phyloP scores from a whole-genome alignment of 345 rosid genomes.

The Streptanthus diversifolius region DNA sequence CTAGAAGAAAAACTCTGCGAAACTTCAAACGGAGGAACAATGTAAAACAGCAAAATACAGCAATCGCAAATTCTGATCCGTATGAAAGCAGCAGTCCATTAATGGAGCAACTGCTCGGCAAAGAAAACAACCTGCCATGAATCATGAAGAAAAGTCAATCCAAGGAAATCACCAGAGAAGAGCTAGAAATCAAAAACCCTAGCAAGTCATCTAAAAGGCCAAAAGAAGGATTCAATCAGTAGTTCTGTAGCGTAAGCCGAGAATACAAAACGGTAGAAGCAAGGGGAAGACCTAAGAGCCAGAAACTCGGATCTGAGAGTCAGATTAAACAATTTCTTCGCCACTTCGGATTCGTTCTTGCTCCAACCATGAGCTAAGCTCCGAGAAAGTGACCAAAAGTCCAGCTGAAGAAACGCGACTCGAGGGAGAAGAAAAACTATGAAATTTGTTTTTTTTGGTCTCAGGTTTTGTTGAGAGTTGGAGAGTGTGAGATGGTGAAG shows the following conservation, averaged over 20 bases:
- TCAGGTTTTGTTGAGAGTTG: constrained; percentile 31
- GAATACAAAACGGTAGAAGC: neutral
- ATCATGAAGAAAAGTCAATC: constrained; percentile 25
- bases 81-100: constrained; percentile 48
- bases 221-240: neutral
- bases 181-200: constrained; percentile 16
- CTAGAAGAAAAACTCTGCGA: constrained; percentile 17
- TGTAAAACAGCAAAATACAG: constrained; percentile 36
- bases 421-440: too few relatives aligned
- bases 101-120: constrained; percentile 44
- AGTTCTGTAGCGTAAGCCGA: neutral
- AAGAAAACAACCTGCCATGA: constrained; percentile 24
- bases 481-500: constrained; percentile 33
- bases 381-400: neutral
- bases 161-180: neutral
- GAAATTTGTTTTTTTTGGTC: neutral
- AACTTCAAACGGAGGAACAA: constrained; percentile 29
- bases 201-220: neutral
- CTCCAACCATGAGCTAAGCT: neutral
- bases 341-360: neutral
- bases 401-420: constrained; percentile 10
- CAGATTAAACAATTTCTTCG: constrained; percentile 10
- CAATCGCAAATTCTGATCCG: constrained; percentile 40
- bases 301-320: constrained; percentile 33
- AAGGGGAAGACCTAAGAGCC: constrained; percentile 2